Base-by-base conservation (phyloP, 768 basidiomycete species). In the Pisolithus orientalis region DNA sequence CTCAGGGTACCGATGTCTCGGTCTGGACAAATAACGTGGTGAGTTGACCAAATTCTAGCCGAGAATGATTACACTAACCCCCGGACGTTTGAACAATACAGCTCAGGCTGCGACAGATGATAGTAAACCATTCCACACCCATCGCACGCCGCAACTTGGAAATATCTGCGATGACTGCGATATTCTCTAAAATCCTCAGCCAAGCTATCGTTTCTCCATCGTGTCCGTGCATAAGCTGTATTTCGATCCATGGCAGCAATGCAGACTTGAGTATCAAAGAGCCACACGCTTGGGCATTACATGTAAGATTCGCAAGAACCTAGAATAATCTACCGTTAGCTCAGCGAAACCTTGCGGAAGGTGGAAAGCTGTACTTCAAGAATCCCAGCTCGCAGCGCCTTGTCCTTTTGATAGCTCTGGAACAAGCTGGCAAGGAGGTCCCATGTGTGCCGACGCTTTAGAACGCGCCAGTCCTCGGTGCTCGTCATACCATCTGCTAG, bases 381-480 rank as follows among this genome's bases (percentile, higher is more conserved):
- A 34, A 91, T 80, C 2, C 78, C 75, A 42, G 71, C 70, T 14
- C 85, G 75, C 55, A 89, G 60, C 1, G 70, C 48, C 0, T 61
- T 53, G 51, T 92, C 88, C 3, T 70, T 67, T 42, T 72, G 65
- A 0, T 80, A 80, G 53, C 83, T 82, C 57, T 90, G 85, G 68
- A 85, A 93, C 47, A 94, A 64, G 53, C 87, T 90, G 1, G 91
- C 86, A 2, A 95, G 68, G 28, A 95, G 71, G 56, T 92, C 90
- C 88, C 91, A 95, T 0, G 90, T 91, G 62, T 93, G 89, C 27
- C 94, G 72, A 43, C 90, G 75, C 59, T 83, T 83, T 50, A 94
- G 65, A 2, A 92, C 78, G 31, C 75, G 76, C 93, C 94, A 96
- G 60, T 97, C 94, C 39, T 81, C 77, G 0, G 76, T 74, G 45